Evolutionary conservation across 139 green algal species (phyloP).

Genomic region (Diplosphaera chodatii): DNA sequence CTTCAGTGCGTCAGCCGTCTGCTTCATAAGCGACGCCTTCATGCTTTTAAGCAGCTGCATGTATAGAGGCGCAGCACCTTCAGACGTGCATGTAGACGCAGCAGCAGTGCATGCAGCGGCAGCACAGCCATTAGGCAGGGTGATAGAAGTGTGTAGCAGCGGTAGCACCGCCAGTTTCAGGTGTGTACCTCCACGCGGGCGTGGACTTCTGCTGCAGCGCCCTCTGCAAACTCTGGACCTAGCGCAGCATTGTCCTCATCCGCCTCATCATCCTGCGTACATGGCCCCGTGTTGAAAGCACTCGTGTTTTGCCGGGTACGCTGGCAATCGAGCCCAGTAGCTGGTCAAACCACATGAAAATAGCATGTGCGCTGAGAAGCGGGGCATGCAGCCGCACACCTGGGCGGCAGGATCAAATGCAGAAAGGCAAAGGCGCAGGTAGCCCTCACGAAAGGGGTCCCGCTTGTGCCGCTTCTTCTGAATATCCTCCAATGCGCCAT

Average conservation of each 20-base stretch:
- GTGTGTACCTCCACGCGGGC: constrained; percentile 27
- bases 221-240: neutral
- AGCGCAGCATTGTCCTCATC: neutral
- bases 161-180: too few relatives aligned
- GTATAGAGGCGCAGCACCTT: neutral
- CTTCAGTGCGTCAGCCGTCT: constrained; percentile 17
- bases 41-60: constrained; percentile 24
- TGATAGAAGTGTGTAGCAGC: too few relatives aligned
- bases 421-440: constrained; percentile 17
- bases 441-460: constrained; percentile 20
- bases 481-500: constrained; percentile 15
- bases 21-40: constrained; percentile 28
- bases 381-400: neutral
- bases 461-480: constrained; percentile 30
- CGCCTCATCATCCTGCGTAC: too few relatives aligned
- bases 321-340: too few relatives aligned
- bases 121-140: too few relatives aligned
- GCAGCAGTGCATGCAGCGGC: too few relatives aligned
- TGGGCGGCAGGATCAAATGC: neutral
- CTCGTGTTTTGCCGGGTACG: too few relatives aligned
- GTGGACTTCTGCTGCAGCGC: constrained; percentile 16
- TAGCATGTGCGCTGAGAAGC: neutral
- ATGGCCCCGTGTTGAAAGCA: too few relatives aligned
- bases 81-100: too few relatives aligned
- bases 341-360: too few relatives aligned